Percentiles rank a stretch among this genome's conserved stretches.
Evolutionary conservation across 768 basidiomycete genomes (phyloP).

Genomic region (Lactarius vividus): DNA sequence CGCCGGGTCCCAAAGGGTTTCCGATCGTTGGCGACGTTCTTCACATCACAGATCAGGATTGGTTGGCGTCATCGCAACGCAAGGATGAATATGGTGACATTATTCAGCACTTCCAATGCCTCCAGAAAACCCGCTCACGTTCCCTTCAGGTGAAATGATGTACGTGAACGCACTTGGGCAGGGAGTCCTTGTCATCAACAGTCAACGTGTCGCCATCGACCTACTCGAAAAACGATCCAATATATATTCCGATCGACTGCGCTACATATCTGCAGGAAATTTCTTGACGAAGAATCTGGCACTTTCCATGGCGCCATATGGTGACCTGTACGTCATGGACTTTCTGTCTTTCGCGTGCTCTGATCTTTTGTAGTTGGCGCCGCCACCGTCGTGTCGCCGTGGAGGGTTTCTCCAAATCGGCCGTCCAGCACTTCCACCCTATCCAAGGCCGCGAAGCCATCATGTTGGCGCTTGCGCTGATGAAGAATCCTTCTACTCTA

Average conservation of each 20-base stretch:
- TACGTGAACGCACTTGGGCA: too few relatives aligned
- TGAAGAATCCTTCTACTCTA: conserved; percentile 30
- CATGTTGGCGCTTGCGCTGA: conserved; percentile 28
- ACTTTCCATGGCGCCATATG: conserved; percentile 30
- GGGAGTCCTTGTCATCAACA: too few relatives aligned
- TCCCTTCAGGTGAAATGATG: too few relatives aligned
- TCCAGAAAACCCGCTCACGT: too few relatives aligned
- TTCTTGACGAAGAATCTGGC: conserved; percentile 32
- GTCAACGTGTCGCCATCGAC: too few relatives aligned
- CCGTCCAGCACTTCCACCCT: conserved; percentile 30
- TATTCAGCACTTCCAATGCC: too few relatives aligned
- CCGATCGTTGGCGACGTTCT: too few relatives aligned
- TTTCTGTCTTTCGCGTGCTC: not conserved
- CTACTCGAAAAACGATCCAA: conserved; percentile 28
- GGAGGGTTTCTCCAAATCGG: conserved; percentile 31
- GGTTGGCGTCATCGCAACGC: too few relatives aligned
- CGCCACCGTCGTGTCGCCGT: conserved; percentile 31
- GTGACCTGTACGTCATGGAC: conserved; percentile 10
- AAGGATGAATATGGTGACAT: too few relatives aligned
- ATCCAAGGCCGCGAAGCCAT: conserved; percentile 35
- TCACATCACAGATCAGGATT: too few relatives aligned
- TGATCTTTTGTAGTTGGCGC: conserved; percentile 24
- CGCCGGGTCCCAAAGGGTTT: too few relatives aligned
- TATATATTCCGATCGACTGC: not conserved
- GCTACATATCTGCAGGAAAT: conserved; percentile 32